These are phyloP conservation scores for Mortierella sp. DNA, from an alignment of 371 early-diverging fungal genomes.

Conservation along the genomic window DNA sequence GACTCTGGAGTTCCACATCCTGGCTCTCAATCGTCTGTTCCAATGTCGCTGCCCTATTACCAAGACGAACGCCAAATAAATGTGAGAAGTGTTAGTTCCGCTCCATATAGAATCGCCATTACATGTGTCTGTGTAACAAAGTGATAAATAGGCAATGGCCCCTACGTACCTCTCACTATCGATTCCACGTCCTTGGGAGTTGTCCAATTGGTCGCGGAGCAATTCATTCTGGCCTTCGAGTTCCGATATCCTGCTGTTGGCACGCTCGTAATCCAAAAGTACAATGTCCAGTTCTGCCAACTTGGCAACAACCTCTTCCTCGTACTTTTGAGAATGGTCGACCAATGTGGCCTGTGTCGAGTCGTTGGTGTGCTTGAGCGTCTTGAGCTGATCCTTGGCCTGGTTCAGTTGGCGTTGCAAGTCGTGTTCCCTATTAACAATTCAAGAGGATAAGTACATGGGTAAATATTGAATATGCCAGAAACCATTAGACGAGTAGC, in stretches of 20 bases:
- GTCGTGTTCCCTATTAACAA: slow-evolving; percentile 77
- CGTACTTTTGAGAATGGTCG: slow-evolving; percentile 81
- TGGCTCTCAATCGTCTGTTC: slow-evolving; percentile 55
- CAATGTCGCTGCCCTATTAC: slow-evolving; percentile 30
- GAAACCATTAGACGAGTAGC: neutral
- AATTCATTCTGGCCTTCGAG: slow-evolving; percentile 77
- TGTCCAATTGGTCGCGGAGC: slow-evolving; percentile 47
- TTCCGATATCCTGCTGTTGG: slow-evolving; percentile 78
- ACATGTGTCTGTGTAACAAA: too few relatives aligned
- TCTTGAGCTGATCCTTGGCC: slow-evolving; percentile 81
- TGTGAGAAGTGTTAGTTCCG: neutral
- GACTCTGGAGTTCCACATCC: slow-evolving; percentile 40
- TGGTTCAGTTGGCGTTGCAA: slow-evolving; percentile 87
- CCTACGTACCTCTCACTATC: slow-evolving; percentile 51
- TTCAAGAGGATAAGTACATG: neutral
- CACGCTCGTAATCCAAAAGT: slow-evolving; percentile 85
- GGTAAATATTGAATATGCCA: neutral
- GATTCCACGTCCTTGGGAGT: slow-evolving; percentile 35
- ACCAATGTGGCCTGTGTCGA: slow-evolving; percentile 81
- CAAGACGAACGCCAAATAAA: neutral
- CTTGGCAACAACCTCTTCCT: slow-evolving; percentile 86
- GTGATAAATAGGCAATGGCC: neutral
- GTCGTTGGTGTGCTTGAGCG: slow-evolving; percentile 79
- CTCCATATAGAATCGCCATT: too few relatives aligned
- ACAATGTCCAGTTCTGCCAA: slow-evolving; percentile 92